Evolutionary conservation across 176 grass and related monocot species (phyloP), one percentile per base, ranked within the genome.

Genomic region (Melocanna baccifera): DNA sequence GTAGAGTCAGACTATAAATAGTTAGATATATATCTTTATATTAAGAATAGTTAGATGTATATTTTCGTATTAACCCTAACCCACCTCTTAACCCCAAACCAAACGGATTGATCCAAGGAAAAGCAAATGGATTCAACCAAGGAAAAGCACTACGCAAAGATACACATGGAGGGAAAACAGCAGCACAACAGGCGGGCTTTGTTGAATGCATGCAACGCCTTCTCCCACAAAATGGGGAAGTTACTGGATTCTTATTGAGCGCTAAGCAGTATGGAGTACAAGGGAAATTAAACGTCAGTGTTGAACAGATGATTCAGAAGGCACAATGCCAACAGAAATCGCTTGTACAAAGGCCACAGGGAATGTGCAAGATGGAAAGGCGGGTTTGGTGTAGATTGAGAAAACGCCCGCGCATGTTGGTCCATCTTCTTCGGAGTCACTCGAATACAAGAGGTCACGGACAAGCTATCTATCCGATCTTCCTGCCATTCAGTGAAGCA

Each of bases 311-410:
- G 37, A 65, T 77, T 82, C 71, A 52, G 3, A 61, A 62, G 11
- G 61, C 58, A 55, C 4, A 56, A 41, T 32, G 2, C 29, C 69
- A 28, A 67, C 29, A 6, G 6, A 45, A 30, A 72, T 59, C 32
- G 36, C 64, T 74, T 79, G 62, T 87, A 84, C 85, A 84, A 62
- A 52, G 80, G 39, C 25, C 20, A 62, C 73, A 62, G 18, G 30
- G 51, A 64, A 53, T 20, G 50, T 12, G 18, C 59, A 39, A 57
- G 30, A 71, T 12, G 63, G 81, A 7, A 42, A 28, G 11, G 47
- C 5, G 14, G 4, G 14, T 68, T 56, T 67, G 29, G 36, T 39
- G 19, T 56, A 61, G 82, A 62, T 63, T 43, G 13, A 71, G 13
- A 77, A 76, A 81, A 68, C 3, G 69, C 30, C 13, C 13, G 1